phyloP scores from a whole-genome alignment of 768 basidiomycete genomes.

The Lactifluus piperatus region DNA sequence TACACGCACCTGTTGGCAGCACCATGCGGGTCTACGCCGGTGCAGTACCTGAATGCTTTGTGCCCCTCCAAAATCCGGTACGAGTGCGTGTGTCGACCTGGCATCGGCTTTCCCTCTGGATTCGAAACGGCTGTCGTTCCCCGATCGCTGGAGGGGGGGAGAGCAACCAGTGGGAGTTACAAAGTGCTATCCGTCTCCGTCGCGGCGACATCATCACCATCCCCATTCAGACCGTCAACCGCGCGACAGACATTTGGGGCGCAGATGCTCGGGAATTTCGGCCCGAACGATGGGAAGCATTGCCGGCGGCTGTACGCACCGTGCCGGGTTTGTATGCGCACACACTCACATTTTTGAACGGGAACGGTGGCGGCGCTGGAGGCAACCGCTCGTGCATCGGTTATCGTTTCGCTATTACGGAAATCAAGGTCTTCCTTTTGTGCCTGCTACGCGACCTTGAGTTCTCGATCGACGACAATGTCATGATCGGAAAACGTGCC shows the following conservation, averaged over 20 bases:
- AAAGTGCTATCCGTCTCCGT: conserved; percentile 11
- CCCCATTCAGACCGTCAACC: conserved; percentile 53
- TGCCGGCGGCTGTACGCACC: conserved; percentile 29
- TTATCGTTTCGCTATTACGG: conserved; percentile 49
- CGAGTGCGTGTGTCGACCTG: conserved; percentile 13
- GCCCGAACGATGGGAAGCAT: conserved; percentile 46
- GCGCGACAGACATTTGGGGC: conserved; percentile 49
- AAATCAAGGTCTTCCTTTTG: conserved; percentile 57
- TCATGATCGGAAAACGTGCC: conserved; percentile 54
- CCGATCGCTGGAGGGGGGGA: neutral
- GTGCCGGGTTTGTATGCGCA: conserved; percentile 47
- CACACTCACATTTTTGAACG: conserved; percentile 48
- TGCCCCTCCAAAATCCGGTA: conserved; percentile 36
- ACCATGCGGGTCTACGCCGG: conserved; percentile 46
- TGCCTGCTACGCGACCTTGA: conserved; percentile 49
- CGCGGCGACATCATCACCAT: conserved; percentile 51
- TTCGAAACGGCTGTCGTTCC: neutral
- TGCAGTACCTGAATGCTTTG: conserved; percentile 35
- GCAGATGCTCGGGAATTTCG: conserved; percentile 55
- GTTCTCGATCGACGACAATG: conserved; percentile 40
- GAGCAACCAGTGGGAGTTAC: neutral
- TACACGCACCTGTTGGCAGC: conserved; percentile 49
- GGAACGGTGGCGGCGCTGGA: conserved; percentile 41
- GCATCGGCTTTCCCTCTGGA: neutral
- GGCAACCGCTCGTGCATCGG: conserved; percentile 47